These are phyloP conservation scores for Emydomyces testavorans DNA, from an alignment of 2,329 filamentous ascomycete species.

Conservation along the genomic window DNA sequence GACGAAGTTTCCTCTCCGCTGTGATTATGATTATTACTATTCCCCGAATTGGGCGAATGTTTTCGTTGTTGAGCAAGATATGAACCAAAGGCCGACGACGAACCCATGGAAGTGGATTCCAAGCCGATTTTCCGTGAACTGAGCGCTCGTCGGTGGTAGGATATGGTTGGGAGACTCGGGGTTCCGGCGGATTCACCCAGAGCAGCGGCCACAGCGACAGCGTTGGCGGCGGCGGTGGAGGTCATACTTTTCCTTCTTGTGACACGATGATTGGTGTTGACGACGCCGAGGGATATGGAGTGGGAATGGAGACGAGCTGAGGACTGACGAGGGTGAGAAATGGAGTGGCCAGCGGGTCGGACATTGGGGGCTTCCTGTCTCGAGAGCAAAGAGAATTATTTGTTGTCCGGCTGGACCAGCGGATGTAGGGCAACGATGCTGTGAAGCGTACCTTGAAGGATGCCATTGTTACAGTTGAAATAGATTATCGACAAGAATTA, in stretches of 20 bases:
- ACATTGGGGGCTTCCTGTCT: constrained; percentile 29
- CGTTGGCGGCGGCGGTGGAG: constrained; percentile 60
- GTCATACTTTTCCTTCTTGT: constrained; percentile 88
- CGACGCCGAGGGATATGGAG: constrained; percentile 62
- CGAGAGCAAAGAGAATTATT: background rate
- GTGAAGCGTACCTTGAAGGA: constrained; percentile 9
- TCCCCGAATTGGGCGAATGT: constrained; percentile 26
- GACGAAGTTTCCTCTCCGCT: constrained; percentile 39
- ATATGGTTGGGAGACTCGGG: constrained; percentile 43
- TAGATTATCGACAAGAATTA: background rate
- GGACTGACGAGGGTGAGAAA: constrained; percentile 49
- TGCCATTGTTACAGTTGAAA: constrained; percentile 1
- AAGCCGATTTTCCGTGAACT: constrained; percentile 36
- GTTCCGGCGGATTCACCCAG: constrained; percentile 50
- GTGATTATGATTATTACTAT: constrained; percentile 20
- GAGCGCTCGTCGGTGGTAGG: constrained; percentile 44
- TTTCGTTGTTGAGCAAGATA: constrained; percentile 32
- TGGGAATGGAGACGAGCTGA: constrained; percentile 63
- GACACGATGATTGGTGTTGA: constrained; percentile 73
- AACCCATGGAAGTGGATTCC: constrained; percentile 50
- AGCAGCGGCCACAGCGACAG: constrained; percentile 44
- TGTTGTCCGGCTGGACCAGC: background rate
- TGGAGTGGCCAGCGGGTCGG: constrained; percentile 55
- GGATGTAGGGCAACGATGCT: background rate
- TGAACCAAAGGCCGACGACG: constrained; percentile 31